Conservation (phyloP, 495 filamentous ascomycete species). For the Opeltia flavorubescens region DNA sequence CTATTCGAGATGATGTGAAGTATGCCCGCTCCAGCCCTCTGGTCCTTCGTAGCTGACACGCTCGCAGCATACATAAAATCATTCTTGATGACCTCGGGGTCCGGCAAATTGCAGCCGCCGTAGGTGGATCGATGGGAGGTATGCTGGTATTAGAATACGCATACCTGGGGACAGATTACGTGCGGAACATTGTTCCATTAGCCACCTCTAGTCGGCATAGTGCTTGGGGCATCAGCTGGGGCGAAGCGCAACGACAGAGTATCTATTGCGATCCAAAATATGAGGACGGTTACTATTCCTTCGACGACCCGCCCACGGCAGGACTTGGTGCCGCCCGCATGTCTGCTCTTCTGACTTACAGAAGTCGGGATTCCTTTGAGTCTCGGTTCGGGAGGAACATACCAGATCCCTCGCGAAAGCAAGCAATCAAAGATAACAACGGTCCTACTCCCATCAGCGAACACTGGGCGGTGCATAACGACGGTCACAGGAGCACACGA, state of each 20-base stretch:
- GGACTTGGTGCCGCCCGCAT: conserved; percentile 92
- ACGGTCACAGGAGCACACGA: conserved; percentile 59
- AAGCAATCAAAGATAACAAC: conserved; percentile 58
- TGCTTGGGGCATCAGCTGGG: conserved; percentile 99
- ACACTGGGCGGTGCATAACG: conserved; percentile 91
- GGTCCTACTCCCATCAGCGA: conserved; percentile 59
- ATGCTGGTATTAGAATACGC: conserved; percentile 96
- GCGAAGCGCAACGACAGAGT: conserved; percentile 91
- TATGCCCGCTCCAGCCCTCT: conserved; percentile 26
- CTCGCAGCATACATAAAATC: conserved; percentile 66
- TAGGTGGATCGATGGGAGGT: conserved; percentile 96
- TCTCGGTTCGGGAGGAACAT: conserved; percentile 86
- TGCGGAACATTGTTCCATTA: conserved; percentile 81
- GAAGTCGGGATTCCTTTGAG: conserved; percentile 93
- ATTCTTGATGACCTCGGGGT: conserved; percentile 84
- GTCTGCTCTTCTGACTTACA: conserved; percentile 89
- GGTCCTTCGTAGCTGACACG: conserved; percentile 15
- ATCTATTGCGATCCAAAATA: conserved; percentile 99
- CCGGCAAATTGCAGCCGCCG: conserved; percentile 68
- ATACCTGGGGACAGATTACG: conserved; percentile 90
- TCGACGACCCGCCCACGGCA: conserved; percentile 66
- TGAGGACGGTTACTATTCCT: conserved; percentile 86
- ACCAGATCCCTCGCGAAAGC: conserved; percentile 65
- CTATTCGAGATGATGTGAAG: conserved; percentile 90
- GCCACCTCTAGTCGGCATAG: conserved; percentile 90